Evolutionary conservation across 306 rosid species (phyloP).

Genomic region (Fagus sylvatica): DNA sequence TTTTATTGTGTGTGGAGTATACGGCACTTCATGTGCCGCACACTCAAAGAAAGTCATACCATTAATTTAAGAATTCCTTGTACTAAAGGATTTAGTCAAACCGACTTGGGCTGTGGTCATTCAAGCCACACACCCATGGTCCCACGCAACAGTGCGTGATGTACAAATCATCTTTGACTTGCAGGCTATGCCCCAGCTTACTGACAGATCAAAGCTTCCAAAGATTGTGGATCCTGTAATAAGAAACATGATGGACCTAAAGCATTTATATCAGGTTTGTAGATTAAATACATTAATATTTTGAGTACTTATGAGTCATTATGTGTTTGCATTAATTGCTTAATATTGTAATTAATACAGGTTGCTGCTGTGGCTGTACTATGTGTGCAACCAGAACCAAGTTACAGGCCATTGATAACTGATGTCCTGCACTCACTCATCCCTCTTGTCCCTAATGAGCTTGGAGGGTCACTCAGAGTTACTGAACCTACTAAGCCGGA

Average conservation of each 20-base stretch:
- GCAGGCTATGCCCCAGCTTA: conserved; percentile 95
- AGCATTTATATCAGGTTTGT: conserved; percentile 87
- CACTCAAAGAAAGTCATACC: too few relatives aligned
- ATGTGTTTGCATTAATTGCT: neutral
- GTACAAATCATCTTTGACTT: conserved; percentile 24
- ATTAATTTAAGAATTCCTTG: too few relatives aligned
- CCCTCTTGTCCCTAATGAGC: conserved; percentile 77
- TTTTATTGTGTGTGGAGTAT: too few relatives aligned
- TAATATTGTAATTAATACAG: conserved; percentile 38
- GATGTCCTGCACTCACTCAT: conserved; percentile 92
- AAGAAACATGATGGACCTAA: conserved; percentile 80
- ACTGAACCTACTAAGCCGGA: conserved; percentile 38
- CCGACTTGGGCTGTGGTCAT: too few relatives aligned
- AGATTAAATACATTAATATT: conserved; percentile 8
- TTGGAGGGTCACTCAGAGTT: conserved; percentile 80
- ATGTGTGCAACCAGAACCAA: conserved; percentile 89
- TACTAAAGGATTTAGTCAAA: too few relatives aligned
- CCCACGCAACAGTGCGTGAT: neutral
- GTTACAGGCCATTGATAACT: conserved; percentile 84
- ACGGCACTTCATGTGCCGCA: too few relatives aligned
- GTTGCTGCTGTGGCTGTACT: conserved; percentile 96
- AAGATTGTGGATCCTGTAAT: conserved; percentile 76
- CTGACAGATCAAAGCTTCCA: conserved; percentile 83
- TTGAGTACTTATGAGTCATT: conserved; percentile 6
- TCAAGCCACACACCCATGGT: too few relatives aligned